Evolutionary conservation across 495 filamentous ascomycete genomes (phyloP).

Genomic region (Evansstolkia leycettana): DNA sequence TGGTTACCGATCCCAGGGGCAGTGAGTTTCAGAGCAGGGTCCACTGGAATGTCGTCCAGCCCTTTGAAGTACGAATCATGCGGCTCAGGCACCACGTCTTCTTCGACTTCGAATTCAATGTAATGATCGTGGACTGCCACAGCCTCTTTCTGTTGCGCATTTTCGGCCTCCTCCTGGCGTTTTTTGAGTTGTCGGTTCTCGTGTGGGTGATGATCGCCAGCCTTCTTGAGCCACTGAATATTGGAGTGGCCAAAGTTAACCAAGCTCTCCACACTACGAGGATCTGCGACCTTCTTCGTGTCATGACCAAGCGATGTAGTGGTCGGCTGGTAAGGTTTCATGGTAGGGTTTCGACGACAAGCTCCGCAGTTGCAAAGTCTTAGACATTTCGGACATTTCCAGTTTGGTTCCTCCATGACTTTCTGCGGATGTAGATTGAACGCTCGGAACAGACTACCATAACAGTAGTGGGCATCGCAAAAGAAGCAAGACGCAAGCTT

Average conservation of each 20-base stretch:
- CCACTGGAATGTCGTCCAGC: constrained; percentile 33
- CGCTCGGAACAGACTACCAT: constrained; percentile 74
- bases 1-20: not conserved
- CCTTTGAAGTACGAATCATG: constrained; percentile 7
- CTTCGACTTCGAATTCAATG: constrained; percentile 15
- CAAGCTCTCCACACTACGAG: constrained; percentile 72
- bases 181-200: constrained; percentile 36
- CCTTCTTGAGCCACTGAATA: constrained; percentile 58
- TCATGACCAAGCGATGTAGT: constrained; percentile 80
- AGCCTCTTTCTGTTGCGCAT: constrained; percentile 29
- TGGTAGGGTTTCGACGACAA: constrained; percentile 49
- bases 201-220: constrained; percentile 26
- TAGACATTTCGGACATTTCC: constrained; percentile 79
- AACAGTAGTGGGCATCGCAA: constrained; percentile 71
- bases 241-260: constrained; percentile 82
- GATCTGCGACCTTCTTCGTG: constrained; percentile 76
- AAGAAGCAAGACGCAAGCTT: constrained; percentile 66
- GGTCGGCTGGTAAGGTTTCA: constrained; percentile 67
- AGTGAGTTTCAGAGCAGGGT: constrained; percentile 29
- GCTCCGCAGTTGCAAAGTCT: constrained; percentile 72
- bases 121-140: constrained; percentile 26
- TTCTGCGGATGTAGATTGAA: constrained; percentile 76
- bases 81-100: constrained; percentile 11
- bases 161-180: constrained; percentile 37
- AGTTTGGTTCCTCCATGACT: constrained; percentile 64